Base-by-base conservation (phyloP, 1,139 yeast species). In the Geotrichum cucujoidarum region DNA sequence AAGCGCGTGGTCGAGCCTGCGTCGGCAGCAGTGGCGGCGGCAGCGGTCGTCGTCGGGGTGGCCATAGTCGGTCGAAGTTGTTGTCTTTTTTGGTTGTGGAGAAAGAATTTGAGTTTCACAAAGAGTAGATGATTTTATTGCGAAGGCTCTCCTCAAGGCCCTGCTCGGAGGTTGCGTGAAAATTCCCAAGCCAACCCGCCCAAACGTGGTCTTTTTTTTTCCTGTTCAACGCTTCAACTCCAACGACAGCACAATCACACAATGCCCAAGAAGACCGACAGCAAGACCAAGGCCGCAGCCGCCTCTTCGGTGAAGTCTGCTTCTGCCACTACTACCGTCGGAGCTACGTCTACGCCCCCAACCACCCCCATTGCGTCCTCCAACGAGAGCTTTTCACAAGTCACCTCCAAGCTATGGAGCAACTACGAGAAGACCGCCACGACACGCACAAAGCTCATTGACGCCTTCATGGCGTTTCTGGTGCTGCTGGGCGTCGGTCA, bases 401-500 rank as follows among this genome's bases (percentile, higher is more conserved):
- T 38, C 16, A 33, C 53, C 34, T 14, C 47, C 14, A 54, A 54
- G 40, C 54, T 60, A n/a, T 36, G 52, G 48, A 34, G 48, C 40
- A 52, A 55, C 36, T 62, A 62, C 48, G 31, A 39, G 32, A 45
- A 55, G 21, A 53, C 54, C 17, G 53, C 60, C 24, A 54, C 63
- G 7, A 52, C 54, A 34, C 60, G 59, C 38, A 63, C 60, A 55
- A 76, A 79, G 65, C 71, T 89, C 50, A 83, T 92, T 61, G 97
- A 92, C 65, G 59, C 75, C 10, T 92, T 90, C 63, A 74, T 92
- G 63, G 77, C 66, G 22, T 89, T 87, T 57, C 69, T 92, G 52
- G 90, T 92, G 13, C 66, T 72, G 0, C 71, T 88, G 53, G 98
- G 96, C 0, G 70, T 78, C 1, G 67, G 86, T 41, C 97, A 92